Conservation (phyloP, 139 green algal genomes). For the Edaphochlamys debaryana region DNA sequence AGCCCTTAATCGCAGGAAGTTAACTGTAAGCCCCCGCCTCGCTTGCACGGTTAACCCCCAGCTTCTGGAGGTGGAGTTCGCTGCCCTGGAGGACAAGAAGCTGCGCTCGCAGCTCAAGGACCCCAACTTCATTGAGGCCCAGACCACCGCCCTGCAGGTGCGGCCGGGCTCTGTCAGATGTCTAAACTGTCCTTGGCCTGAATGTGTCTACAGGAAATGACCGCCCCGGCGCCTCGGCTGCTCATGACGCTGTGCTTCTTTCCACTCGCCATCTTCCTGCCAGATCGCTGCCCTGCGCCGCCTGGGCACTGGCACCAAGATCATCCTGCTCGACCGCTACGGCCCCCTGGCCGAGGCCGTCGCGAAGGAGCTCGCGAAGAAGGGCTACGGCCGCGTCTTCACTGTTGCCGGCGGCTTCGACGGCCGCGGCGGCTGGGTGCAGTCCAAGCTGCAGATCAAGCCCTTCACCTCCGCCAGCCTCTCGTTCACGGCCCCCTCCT, state of each 20-base stretch:
- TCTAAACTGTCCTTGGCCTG: too few species aligned
- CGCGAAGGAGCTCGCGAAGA: slow-evolving; percentile 72
- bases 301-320: slow-evolving; percentile 66
- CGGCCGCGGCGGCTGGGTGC: slow-evolving; percentile 71
- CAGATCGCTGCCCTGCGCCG: slow-evolving; percentile 80
- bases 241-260: too few species aligned
- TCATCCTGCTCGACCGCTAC: slow-evolving; percentile 86
- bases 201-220: too few species aligned
- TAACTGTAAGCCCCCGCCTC: too few species aligned
- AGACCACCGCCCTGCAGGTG: slow-evolving; percentile 83
- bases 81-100: slow-evolving; percentile 72
- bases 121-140: slow-evolving; percentile 57
- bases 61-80: slow-evolving; percentile 85
- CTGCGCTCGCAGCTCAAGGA: slow-evolving; percentile 78
- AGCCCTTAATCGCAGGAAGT: too few species aligned
- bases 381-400: slow-evolving; percentile 71
- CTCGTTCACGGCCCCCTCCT: slow-evolving; percentile 6
- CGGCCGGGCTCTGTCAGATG: too few species aligned
- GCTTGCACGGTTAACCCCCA: too few species aligned
- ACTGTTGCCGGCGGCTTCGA: slow-evolving; percentile 75
- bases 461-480: slow-evolving; percentile 53
- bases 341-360: slow-evolving; percentile 72
- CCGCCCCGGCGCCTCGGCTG: too few species aligned
- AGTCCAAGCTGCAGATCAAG: slow-evolving; percentile 86
- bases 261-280: too few species aligned